Base-by-base conservation (phyloP, 1,284 basidiomycete species). In the Chalciporus sp. region DNA sequence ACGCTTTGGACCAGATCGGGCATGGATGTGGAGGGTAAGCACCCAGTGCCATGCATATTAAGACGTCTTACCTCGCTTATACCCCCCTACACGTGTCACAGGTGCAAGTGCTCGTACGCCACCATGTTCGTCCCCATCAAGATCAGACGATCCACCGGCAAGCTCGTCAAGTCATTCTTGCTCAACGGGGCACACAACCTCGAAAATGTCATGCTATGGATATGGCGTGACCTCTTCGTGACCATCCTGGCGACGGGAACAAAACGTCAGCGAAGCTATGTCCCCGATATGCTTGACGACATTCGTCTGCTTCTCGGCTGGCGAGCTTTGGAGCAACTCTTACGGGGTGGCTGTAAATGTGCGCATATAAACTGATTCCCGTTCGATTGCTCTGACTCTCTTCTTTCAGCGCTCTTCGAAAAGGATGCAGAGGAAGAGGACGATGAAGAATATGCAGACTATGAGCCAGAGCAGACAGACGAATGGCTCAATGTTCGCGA, bases 221-320 rank as follows among this genome's bases (percentile, higher is more conserved):
- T 87, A 44, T 88, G 85, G 85, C 77, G 86, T 6, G 85, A 87
- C 53, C 72, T 86, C 20, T 79, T 86, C 58, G 63, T 87, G 8
- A 78, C 76, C 29, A 67, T 86, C 62, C 74, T 82, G 8, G 75
- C 77, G 0, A 69, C 69, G 16, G 75, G 73, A 6, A 67, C 67
- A 0, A 62, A 67, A 40, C 63, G 60, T 7, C 74, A 77, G 17
- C 72, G 71, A 53, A 62, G 68, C 28, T 52, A 58, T 41, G 70
- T 86, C 11, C 74, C 78, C 0, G 71, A 77, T 7, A 84, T 86
- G 76, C 65, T 87, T 11, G 70, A 74, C 16, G 84, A 86, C 53
- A 80, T 87, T 47, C 79, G 82, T 42, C 56, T 71, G 26, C 57
- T 70, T 16, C 63, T 81, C 58, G 78, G 80, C 5, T 82, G 83